Conservation (phyloP, 2,329 filamentous ascomycete species). For the Claviceps pazoutovae region DNA sequence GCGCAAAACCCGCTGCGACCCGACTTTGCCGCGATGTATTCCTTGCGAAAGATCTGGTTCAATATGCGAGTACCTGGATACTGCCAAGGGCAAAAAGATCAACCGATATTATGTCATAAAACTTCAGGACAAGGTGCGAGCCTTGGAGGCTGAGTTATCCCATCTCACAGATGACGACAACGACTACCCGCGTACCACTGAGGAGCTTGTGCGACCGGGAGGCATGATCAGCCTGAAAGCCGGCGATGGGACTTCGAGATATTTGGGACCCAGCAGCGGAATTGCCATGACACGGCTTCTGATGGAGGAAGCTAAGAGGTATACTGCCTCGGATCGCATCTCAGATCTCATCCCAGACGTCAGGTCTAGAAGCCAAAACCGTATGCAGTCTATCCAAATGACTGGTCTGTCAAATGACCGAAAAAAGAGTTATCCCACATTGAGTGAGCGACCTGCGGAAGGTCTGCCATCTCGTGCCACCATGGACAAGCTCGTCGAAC, state of each 20-base stretch:
- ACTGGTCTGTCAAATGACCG: constrained; percentile 35
- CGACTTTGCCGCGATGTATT: constrained; percentile 76
- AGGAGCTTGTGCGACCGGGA: constrained; percentile 76
- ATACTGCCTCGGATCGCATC: constrained; percentile 80
- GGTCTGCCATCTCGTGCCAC: constrained; percentile 60
- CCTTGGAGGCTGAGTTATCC: constrained; percentile 68
- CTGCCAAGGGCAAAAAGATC: constrained; percentile 71
- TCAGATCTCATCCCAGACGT: constrained; percentile 77
- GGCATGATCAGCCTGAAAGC: constrained; percentile 76
- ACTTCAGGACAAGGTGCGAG: constrained; percentile 73
- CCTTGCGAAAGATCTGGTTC: constrained; percentile 88
- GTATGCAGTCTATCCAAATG: constrained; percentile 46
- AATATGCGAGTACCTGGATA: constrained; percentile 90
- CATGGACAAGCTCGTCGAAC: constrained; percentile 64
- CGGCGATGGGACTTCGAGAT: constrained; percentile 73
- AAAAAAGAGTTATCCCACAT: constrained; percentile 83
- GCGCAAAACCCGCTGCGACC: constrained; percentile 95
- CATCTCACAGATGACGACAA: constrained; percentile 66
- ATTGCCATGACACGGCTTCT: constrained; percentile 90
- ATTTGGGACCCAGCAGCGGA: constrained; percentile 84
- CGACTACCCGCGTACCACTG: constrained; percentile 54
- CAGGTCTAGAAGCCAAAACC: constrained; percentile 40
- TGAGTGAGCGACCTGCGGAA: constrained; percentile 70
- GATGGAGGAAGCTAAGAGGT: constrained; percentile 92
- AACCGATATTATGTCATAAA: constrained; percentile 85